Conservation (phyloP, 352 stramenopile genomes). For the Globisporangium cystogenes region DNA sequence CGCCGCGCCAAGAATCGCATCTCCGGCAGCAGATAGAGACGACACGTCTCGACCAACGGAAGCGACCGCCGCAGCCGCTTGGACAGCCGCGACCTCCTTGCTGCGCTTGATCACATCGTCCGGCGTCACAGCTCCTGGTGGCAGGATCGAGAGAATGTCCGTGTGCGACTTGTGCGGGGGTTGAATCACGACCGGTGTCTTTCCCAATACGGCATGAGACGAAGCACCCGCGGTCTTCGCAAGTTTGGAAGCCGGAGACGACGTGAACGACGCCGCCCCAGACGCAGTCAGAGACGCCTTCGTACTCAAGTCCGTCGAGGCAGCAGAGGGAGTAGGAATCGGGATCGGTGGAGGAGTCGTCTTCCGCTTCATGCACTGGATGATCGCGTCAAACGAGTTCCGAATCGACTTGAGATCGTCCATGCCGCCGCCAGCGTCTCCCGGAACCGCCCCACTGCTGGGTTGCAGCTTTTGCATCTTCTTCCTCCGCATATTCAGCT, state of each 20-base stretch:
- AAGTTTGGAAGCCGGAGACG: slow-evolving; percentile 11
- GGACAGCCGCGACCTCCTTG: slow-evolving; percentile 74
- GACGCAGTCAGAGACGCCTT: slow-evolving; percentile 12
- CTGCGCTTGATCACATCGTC: slow-evolving; percentile 87
- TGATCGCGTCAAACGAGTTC: slow-evolving; percentile 77
- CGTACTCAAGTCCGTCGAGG: slow-evolving; percentile 9
- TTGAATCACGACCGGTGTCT: slow-evolving; percentile 24
- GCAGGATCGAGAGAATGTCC: slow-evolving; percentile 65
- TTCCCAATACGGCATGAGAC: slow-evolving; percentile 9
- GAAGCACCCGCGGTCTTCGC: not conserved
- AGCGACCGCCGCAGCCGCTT: slow-evolving; percentile 62
- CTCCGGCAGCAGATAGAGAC: slow-evolving; percentile 36
- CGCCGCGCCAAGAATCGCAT: slow-evolving; percentile 43
- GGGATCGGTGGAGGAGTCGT: slow-evolving; percentile 65
- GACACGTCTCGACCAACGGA: slow-evolving; percentile 42
- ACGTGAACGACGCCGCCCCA: slow-evolving; percentile 8
- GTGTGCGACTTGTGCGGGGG: slow-evolving; percentile 76
- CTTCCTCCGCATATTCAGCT: slow-evolving; percentile 47
- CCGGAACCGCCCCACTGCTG: slow-evolving; percentile 5
- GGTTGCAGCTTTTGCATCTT: slow-evolving; percentile 30
- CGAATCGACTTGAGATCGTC: slow-evolving; percentile 78
- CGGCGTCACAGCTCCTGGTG: slow-evolving; percentile 38
- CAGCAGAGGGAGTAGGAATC: slow-evolving; percentile 25
- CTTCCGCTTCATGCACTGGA: slow-evolving; percentile 85
- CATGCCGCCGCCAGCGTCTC: slow-evolving; percentile 19